Conservation (phyloP, 2,329 filamentous ascomycete species). For the Beauveria sp. region DNA sequence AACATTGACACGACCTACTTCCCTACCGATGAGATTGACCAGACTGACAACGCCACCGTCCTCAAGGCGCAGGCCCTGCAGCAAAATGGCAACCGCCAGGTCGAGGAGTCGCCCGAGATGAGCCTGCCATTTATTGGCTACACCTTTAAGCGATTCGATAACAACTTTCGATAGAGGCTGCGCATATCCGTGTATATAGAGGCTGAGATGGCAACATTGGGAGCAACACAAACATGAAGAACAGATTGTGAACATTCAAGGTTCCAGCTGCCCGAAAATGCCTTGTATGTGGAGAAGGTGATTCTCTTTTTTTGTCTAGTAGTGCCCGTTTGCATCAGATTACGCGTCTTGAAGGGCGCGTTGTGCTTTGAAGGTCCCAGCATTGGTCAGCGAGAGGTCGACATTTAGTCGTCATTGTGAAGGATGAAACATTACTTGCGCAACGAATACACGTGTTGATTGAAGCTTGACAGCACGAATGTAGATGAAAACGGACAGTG, state of each 20-base stretch:
- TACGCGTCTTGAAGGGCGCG: background rate
- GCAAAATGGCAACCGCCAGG: conserved; percentile 45
- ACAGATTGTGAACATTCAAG: background rate
- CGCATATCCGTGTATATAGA: background rate
- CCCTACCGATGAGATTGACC: conserved; percentile 96
- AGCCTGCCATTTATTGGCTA: conserved; percentile 66
- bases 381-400: conserved; percentile 2
- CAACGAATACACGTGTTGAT: background rate
- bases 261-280: background rate
- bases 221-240: background rate
- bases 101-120: conserved; percentile 84
- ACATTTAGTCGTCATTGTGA: background rate
- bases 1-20: conserved; percentile 98
- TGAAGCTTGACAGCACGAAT: background rate
- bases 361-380: background rate
- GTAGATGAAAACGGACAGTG: background rate
- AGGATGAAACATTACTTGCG: background rate
- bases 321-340: background rate
- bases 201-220: background rate
- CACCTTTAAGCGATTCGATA: conserved; percentile 89
- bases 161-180: conserved; percentile 51
- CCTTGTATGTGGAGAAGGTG: too few species aligned
- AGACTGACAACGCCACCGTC: conserved; percentile 85
- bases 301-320: background rate
- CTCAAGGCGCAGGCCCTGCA: conserved; percentile 77